Base-by-base conservation (phyloP, 495 filamentous ascomycete species). In the Opeltia flavorubescens region DNA sequence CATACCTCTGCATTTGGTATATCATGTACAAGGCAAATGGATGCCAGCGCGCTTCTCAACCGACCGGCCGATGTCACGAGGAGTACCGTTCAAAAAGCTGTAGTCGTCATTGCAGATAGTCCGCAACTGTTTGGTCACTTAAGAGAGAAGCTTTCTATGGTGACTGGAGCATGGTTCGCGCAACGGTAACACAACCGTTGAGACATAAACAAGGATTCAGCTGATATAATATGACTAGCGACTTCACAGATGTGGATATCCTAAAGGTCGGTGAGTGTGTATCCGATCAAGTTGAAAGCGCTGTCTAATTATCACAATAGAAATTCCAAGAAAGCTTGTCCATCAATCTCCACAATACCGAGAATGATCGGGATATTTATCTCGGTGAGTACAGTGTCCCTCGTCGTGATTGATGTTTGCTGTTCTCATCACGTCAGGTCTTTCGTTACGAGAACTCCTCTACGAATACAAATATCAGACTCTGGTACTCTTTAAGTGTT, bases 51-150 rank as follows among this genome's bases (percentile, higher is more conserved):
- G 49, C 71, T 98, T 46, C 69, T 85, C 43, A 74, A 83, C 53
- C 74, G 84, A 38, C 81, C 87, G 1, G 70, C 84, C 24, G 93
- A 96, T 43, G 91, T 96, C 45, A 98, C 91, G 6, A 74, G 91
- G 48, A 91, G 84, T 42, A 95, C 91, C 2, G 91, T 98, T 26
- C 91, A 98, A 60, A 98, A 98, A 65, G 91, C 91, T 6, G 87
- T 98, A n/a, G 89, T 96, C 46, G 89, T 94, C 40, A 86, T 96
- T 53, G 86, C 87, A 39, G 87, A 94, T 63, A 86, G 76, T 50
- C 91, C 91, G 35, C 80, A 84, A 54, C 75, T 77, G 58, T 82
- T 87, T 54, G 82, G 83, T 28, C 76, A 83, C 65, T 65, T 88
- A 55, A 75, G 86, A 58, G 86, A 94, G 65, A 81, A 86, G 58